Conservation (phyloP, 2,329 filamentous ascomycete genomes). For the Chrysoporthe austroafricana region DNA sequence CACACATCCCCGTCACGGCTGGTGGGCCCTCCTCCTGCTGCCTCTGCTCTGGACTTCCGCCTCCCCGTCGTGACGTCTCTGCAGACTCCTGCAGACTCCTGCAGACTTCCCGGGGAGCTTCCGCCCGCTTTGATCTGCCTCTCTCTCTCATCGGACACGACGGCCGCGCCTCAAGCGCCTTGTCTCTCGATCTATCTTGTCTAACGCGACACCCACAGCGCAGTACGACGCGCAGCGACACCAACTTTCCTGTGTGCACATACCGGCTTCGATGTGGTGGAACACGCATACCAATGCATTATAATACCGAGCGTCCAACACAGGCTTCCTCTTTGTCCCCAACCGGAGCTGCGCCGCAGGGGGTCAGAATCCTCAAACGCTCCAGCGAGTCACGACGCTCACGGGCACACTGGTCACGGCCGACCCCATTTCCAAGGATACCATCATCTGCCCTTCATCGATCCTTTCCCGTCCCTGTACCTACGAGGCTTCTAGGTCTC, state of each 20-base stretch:
- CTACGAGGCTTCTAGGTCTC: constrained; percentile 24
- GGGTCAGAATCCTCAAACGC: neutral
- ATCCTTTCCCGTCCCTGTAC: neutral
- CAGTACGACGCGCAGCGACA: neutral
- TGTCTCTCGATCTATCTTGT: neutral
- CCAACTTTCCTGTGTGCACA: neutral
- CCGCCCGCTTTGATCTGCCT: neutral
- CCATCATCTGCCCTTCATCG: neutral
- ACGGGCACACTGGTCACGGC: neutral
- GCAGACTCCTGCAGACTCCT: neutral
- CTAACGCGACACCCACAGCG: neutral
- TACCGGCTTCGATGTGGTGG: neutral
- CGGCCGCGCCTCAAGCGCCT: neutral
- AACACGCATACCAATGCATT: neutral
- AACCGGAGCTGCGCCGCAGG: neutral
- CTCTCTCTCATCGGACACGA: neutral
- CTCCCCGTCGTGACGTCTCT: neutral
- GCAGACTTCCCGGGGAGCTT: neutral
- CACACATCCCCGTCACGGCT: neutral
- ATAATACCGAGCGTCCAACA: neutral
- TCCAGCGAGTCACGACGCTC: constrained; percentile 8
- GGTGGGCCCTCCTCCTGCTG: constrained; percentile 1
- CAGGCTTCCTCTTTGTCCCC: neutral
- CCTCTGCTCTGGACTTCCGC: neutral
- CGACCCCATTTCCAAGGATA: neutral